These are phyloP conservation scores for Wallemia mellicola DNA, from an alignment of 1,284 basidiomycete genomes.

Conservation along the genomic window DNA sequence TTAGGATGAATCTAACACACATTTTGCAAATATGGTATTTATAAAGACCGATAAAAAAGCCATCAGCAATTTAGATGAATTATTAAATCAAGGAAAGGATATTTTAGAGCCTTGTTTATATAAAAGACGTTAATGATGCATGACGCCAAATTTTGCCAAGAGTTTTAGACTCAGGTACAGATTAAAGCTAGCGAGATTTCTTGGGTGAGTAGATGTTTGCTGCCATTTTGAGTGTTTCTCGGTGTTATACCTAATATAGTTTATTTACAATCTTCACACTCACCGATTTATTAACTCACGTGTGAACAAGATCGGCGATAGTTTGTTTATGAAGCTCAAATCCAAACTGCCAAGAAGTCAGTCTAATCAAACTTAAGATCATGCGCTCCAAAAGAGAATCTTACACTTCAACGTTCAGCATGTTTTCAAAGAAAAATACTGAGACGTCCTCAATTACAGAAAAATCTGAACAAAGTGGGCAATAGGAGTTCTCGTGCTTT, in stretches of 20 bases:
- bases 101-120: slow-evolving; percentile 81
- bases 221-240: too few species aligned
- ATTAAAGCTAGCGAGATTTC: too few species aligned
- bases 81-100: slow-evolving; percentile 28
- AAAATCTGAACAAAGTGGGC: not conserved
- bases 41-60: slow-evolving; percentile 23
- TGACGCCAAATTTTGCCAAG: not conserved
- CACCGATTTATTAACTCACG: not conserved
- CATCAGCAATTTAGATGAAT: slow-evolving; percentile 31
- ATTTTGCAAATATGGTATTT: slow-evolving; percentile 69
- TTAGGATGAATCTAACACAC: slow-evolving; percentile 51
- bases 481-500: not conserved
- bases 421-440: not conserved
- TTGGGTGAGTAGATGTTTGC: too few species aligned
- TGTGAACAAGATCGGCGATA: too few species aligned
- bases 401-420: not conserved
- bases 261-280: too few species aligned
- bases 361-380: not conserved
- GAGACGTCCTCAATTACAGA: not conserved
- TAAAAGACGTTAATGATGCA: slow-evolving; percentile 42
- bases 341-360: not conserved
- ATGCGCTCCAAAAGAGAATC: not conserved
- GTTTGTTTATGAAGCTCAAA: too few species aligned
- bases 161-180: not conserved
- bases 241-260: too few species aligned